Conservation (phyloP, 2,329 filamentous ascomycete species). For the Colletotrichum phormii region DNA sequence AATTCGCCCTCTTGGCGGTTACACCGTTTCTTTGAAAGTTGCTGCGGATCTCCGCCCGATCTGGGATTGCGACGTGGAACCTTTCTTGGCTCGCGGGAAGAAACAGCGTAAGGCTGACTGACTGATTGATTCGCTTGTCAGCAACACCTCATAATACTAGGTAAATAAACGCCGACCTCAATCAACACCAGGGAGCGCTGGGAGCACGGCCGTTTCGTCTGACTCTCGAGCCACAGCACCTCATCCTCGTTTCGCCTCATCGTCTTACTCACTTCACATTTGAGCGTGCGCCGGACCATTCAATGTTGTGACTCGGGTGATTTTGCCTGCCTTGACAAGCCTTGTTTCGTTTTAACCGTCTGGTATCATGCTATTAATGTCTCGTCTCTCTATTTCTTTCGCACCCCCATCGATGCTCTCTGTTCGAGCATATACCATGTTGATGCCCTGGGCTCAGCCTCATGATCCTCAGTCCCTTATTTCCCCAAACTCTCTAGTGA, state of each 20-base stretch:
- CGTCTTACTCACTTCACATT: slow-evolving; percentile 20
- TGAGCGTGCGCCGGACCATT: slow-evolving; percentile 10
- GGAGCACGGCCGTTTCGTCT: neutral
- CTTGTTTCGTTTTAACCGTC: slow-evolving; percentile 33
- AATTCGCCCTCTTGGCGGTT: slow-evolving; percentile 2
- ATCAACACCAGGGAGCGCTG: neutral
- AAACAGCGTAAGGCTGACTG: neutral
- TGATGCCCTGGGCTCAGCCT: neutral
- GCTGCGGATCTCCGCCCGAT: slow-evolving; percentile 20
- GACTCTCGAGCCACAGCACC: neutral
- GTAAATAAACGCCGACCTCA: no score
- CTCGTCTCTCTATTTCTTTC: slow-evolving; percentile 15
- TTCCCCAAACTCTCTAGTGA: neutral
- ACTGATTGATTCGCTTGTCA: neutral
- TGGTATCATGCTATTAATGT: slow-evolving; percentile 36
- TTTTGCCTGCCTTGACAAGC: slow-evolving; percentile 8
- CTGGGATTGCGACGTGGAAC: slow-evolving; percentile 19
- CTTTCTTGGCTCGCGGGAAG: neutral
- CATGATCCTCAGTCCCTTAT: neutral
- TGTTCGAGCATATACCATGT: slow-evolving; percentile 25
- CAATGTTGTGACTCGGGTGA: slow-evolving; percentile 10
- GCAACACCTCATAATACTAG: no score
- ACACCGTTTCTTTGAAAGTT: slow-evolving; percentile 1
- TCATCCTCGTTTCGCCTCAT: slow-evolving; percentile 32
- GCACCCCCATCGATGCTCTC: slow-evolving; percentile 6